A percentile compares a stretch with the other conserved stretches of the same genome.
These are phyloP conservation scores for Trypanosoma melophagium DNA, from an alignment of 208 protist species.

Conservation along the genomic window DNA sequence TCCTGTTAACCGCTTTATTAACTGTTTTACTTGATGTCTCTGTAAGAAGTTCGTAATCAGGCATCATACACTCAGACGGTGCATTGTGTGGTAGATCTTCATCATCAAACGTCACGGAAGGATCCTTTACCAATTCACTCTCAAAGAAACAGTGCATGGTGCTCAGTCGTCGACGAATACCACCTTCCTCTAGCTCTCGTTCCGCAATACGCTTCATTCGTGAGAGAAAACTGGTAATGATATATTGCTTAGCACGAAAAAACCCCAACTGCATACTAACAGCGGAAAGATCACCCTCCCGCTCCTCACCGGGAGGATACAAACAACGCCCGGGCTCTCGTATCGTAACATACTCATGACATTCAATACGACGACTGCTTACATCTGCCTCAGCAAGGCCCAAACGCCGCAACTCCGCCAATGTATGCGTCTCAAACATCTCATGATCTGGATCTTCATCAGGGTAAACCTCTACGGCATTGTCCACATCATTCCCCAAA, in stretches of 20 bases:
- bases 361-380: conserved; percentile 44
- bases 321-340: conserved; percentile 82
- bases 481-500: conserved; percentile 26
- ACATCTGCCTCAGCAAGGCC: conserved; percentile 42
- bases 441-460: conserved; percentile 38
- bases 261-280: conserved; percentile 80
- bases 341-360: conserved; percentile 71
- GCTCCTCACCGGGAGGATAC: conserved; percentile 52
- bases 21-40: conserved; percentile 39
- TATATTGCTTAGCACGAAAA: conserved; percentile 80
- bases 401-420: conserved; percentile 30
- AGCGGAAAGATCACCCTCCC: conserved; percentile 39
- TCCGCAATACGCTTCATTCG: conserved; percentile 31
- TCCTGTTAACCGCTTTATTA: conserved; percentile 42
- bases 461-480: conserved; percentile 4
- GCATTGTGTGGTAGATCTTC: conserved; percentile 72
- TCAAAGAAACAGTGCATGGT: conserved; percentile 74
- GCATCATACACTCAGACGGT: conserved; percentile 50
- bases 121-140: conserved; percentile 53
- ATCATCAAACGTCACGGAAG: conserved; percentile 67
- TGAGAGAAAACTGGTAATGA: conserved; percentile 37
- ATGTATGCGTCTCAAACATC: conserved; percentile 48
- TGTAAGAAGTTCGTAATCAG: conserved; percentile 36
- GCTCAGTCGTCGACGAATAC: conserved; percentile 41
- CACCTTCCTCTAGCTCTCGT: conserved; percentile 41